Evolutionary conservation across 257 asterid species (phyloP).

Genomic region (Ilex asprella): DNA sequence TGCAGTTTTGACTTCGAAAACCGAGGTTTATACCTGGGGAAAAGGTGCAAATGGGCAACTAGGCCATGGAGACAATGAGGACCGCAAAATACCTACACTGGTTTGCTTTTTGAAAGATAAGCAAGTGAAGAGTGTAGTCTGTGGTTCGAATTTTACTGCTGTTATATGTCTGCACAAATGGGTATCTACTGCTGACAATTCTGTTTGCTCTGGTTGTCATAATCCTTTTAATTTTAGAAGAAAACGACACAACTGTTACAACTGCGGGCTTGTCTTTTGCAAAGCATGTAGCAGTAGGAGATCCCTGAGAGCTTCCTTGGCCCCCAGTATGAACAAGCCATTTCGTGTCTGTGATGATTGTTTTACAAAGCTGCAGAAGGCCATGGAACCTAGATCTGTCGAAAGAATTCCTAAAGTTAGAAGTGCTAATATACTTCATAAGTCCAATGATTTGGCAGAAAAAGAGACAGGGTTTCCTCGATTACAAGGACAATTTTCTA

Average conservation of each 20-base stretch:
- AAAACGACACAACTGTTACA: conserved; percentile 87
- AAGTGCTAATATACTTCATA: conserved; percentile 26
- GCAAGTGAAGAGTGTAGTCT: conserved; percentile 61
- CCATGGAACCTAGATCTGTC: conserved; percentile 24
- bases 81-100: conserved; percentile 47
- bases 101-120: conserved; percentile 61
- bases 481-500: conserved; percentile 28
- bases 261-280: conserved; percentile 91
- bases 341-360: conserved; percentile 97
- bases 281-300: conserved; percentile 57
- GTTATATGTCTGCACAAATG: conserved; percentile 70
- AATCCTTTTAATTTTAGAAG: conserved; percentile 67
- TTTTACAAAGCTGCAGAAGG: conserved; percentile 54
- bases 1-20: conserved; percentile 61
- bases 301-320: conserved; percentile 71
- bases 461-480: conserved; percentile 32
- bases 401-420: conserved; percentile 31
- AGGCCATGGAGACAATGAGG: conserved; percentile 69
- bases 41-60: conserved; percentile 73
- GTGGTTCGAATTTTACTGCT: conserved; percentile 79
- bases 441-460: conserved; percentile 33
- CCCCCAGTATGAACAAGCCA: conserved; percentile 66
- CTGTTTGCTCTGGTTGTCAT: conserved; percentile 68
- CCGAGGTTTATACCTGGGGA: conserved; percentile 90
- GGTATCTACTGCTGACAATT: conserved; percentile 59